phyloP scores from a whole-genome alignment of 139 green algal genomes.

The Chlorella sp. region DNA sequence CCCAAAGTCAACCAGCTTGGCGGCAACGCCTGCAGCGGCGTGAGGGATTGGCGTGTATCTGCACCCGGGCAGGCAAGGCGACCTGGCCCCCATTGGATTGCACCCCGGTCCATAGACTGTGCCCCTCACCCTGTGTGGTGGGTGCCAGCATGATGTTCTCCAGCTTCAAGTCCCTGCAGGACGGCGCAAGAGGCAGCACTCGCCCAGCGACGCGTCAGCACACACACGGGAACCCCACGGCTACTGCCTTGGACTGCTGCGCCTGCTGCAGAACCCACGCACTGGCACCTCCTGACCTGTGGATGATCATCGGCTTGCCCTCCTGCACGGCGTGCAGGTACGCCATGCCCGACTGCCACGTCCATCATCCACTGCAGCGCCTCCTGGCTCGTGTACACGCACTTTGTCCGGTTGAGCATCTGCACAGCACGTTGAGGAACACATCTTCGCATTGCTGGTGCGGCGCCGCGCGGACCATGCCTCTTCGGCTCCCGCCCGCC shows the following conservation, averaged over 20 bases:
- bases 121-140: not conserved
- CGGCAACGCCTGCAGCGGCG: constrained; percentile 4
- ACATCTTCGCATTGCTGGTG: too few relatives aligned
- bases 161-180: constrained; percentile 32
- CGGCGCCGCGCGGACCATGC: too few relatives aligned
- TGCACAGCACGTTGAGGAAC: too few relatives aligned
- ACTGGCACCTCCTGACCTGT: not conserved
- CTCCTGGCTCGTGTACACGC: constrained; percentile 30
- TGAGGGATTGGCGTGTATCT: not conserved
- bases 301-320: constrained; percentile 42
- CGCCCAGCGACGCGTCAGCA: too few relatives aligned
- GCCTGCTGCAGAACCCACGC: not conserved
- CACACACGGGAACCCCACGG: not conserved
- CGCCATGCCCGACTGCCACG: constrained; percentile 37
- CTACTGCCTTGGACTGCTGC: not conserved
- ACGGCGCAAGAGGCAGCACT: too few relatives aligned
- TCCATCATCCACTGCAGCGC: constrained; percentile 39
- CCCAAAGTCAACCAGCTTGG: constrained; percentile 47
- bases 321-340: constrained; percentile 34
- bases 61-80: not conserved
- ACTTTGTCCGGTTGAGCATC: constrained; percentile 39
- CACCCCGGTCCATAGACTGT: not conserved
- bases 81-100: not conserved
- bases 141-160: constrained; percentile 45
- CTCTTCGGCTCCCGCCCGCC: too few relatives aligned